Base-by-base conservation (phyloP, 2,329 filamentous ascomycete species). In the Scleromitrula shiraiana region DNA sequence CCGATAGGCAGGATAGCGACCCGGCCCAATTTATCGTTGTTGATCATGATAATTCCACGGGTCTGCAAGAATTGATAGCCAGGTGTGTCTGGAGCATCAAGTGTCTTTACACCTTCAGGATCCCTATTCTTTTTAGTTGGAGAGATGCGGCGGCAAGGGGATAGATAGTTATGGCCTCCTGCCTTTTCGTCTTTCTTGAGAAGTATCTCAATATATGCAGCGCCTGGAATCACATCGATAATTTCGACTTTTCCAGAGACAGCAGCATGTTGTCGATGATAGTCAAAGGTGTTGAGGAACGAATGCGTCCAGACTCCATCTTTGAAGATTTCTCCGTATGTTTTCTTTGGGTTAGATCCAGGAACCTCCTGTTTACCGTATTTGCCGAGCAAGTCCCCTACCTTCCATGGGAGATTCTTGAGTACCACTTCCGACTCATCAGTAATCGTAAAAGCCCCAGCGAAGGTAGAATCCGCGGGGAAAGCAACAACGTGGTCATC, bases 1-100 rank as follows among this genome's bases (percentile, higher is more conserved):
- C 69, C 68, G 44, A 71, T 67, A 0, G 69, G 69, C 22, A 72
- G 44, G 15, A 72, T 60, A 2, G 67, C 69, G 5, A 71, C 68
- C 15, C 63, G 53, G 2, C 69, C 67, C 10, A 55, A 49, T 1
- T 45, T 29, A 0, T 61, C 51, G 5, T 63, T 67, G 0, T 71
- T 62, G 10, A 71, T 65, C n/a, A 71, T 46, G 2, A 70, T 52
- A 19, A 67, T 47, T 2, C 68, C 69, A 2, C 68, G 57, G 3
- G 63, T 64, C 52, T 70, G 68, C 5, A 63, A 52, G 48, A 67
- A 71, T 51, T 71, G 68, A 44, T 70, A 70, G 0, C 67, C 68
- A 1, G 66, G 56, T 3, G 32, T 56, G 47, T 70, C 63, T 1
- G 63, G 64, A 5, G 65, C 62, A 19, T 64, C 58, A 19, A 52